Evolutionary conservation across 148 eudicot species (phyloP), one percentile per base, ranked within the genome.

Genomic region (Polygonum aviculare): DNA sequence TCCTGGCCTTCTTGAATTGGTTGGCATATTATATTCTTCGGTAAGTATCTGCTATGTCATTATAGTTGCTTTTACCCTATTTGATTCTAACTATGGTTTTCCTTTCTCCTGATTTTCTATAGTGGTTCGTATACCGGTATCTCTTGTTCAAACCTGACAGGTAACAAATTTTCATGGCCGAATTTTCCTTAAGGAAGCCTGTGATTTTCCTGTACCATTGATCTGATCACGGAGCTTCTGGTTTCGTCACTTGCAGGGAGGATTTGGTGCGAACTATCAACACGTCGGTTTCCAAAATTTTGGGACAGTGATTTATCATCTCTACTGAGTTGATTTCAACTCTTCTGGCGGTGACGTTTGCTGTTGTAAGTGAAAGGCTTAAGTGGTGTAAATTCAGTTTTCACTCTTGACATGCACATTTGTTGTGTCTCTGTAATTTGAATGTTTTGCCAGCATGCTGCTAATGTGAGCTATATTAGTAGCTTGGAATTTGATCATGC

Each of bases 131-230:
- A 54, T 92, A 95, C 47, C 90, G 97, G 60, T 86, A 92, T 81
- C 97, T 95, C 85, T 78, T 95, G 80, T 95, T 92, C 96, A 92
- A 90, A 82, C 97, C 98, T 48, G 90, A 95, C 78, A 84, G 98
- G 98, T 95, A 85, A 76, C 73, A 31, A 12, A 50, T 14, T 38
- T 63, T 76, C n/a, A 47, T 7, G 12, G 16, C 55, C 6, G 40
- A 10, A 22, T 6, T 11, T 70, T 33, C 18, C 12, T 18, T 33
- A 39, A 59, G 5, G 10, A 2, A 14, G 38, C n/a, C 31, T 16
- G 10, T 65, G 16, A 63, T 63, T 31, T 31, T 31, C 36, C 5
- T 36, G 31, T 26, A 16, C 36, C 48, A 45, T 10, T 31, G 7
- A 75, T 59, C 35, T 48, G 26, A 51, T 15, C 59, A 71, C 69